Evolutionary conservation across 2,329 filamentous ascomycete genomes (phyloP).

Genomic region (Fonsecaea pugnacius): DNA sequence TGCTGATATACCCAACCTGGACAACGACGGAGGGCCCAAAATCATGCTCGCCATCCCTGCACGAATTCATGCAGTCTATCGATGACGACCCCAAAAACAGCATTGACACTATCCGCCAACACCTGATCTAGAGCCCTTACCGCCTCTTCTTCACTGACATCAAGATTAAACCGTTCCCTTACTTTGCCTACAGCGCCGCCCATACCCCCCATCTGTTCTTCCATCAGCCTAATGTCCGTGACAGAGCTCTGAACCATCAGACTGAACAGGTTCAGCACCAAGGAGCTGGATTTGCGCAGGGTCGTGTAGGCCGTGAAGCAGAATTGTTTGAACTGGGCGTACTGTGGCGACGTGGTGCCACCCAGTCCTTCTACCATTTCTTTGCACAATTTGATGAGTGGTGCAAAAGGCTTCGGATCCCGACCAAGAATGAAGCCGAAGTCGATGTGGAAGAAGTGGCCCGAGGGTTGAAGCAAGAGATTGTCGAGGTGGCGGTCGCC

Average conservation of each 20-base stretch:
- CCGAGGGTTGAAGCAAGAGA: conserved; percentile 83
- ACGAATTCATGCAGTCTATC: conserved; percentile 93
- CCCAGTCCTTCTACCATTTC: conserved; percentile 99
- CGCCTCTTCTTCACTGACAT: conserved; percentile 89
- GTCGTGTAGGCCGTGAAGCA: conserved; percentile 94
- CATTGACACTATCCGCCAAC: conserved; percentile 87
- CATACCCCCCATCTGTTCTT: conserved; percentile 65
- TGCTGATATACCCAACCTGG: background rate
- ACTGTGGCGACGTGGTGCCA: conserved; percentile 77
- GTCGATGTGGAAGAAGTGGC: conserved; percentile 96
- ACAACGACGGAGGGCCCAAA: background rate
- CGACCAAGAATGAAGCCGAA: conserved; percentile 98
- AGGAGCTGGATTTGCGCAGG: conserved; percentile 81
- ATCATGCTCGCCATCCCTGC: conserved; percentile 80
- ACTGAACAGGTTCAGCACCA: conserved; percentile 93
- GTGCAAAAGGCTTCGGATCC: conserved; percentile 95
- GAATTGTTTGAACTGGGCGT: conserved; percentile 89
- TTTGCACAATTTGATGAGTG: conserved; percentile 93
- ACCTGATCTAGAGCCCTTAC: conserved; percentile 84
- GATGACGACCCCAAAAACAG: conserved; percentile 90
- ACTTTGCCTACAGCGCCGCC: conserved; percentile 80
- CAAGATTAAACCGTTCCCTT: conserved; percentile 89
- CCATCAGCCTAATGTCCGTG: conserved; percentile 88
- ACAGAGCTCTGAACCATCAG: conserved; percentile 98
- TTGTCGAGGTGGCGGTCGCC: conserved; percentile 97